Evolutionary conservation across 192 early-diverging fungal genomes (phyloP), one percentile per base, ranked within the genome.

Genomic region (Umbelopsis vinacea): DNA sequence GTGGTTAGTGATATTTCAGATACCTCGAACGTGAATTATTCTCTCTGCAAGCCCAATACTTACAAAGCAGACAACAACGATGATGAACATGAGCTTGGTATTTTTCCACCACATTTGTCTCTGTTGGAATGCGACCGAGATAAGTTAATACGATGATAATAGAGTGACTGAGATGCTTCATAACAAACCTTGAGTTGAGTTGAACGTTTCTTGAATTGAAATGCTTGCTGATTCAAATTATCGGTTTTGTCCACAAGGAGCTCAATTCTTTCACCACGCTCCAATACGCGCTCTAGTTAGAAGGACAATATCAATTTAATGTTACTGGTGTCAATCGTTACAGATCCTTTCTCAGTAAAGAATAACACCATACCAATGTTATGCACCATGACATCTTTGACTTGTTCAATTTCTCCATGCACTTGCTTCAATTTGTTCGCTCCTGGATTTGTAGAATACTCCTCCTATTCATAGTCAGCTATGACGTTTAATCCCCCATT

Each of bases 61-160:
- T 81, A 85, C 83, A 22, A 89, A 71, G 14, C 81, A 73, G 12
- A 85, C 91, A 21, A 84, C 79, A 24, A 76, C 88, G 54, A 95
- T 77, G 37, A 90, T 83, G 40, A 85, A 86, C 86, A 94, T 89
- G 45, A 95, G 79, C 80, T 91, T 92, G 52, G 91, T 91, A 84
- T 96, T 96, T 77, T 96, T 95, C 94, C 94, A 97, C 95, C 95
- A 97, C 92, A 95, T 93, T 71, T 88, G 85, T 47, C 94, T 86
- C 78, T 87, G 76, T 21, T 29, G 14, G 14, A 29, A 54, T 3
- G 6, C 52, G 40, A 38, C 38, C 60, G 22, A 33, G 29, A 23
- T 47, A 5, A 63, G 11, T 52, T 29, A 22, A 4, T 46, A 17
- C 9, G 43, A 19, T 5, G 3, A n/a, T 15, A 21, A 22, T 14